Evolutionary conservation across 2,329 filamentous ascomycete genomes (phyloP).

Genomic region (Pseudovirgaria hyperparasitica): DNA sequence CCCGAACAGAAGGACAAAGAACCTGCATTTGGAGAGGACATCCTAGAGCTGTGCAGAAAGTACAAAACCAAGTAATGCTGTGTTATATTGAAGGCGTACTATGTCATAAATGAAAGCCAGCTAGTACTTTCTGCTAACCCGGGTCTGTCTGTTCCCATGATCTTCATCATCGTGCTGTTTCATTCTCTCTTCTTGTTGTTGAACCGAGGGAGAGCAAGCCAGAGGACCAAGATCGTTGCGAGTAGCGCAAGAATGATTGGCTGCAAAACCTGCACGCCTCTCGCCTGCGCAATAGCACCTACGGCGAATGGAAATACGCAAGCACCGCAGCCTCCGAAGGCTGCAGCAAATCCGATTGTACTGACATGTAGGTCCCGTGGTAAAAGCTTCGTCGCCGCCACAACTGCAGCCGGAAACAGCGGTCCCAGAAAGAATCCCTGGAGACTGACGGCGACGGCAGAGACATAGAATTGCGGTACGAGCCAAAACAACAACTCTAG

Average conservation of each 20-base stretch:
- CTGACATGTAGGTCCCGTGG: constrained; percentile 62
- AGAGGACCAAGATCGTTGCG: constrained; percentile 37
- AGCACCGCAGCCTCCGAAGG: constrained; percentile 62
- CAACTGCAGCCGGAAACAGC: constrained; percentile 62
- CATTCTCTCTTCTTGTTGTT: constrained; percentile 26
- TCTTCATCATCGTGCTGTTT: background rate
- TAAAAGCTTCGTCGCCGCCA: constrained; percentile 61
- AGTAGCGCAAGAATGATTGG: constrained; percentile 45
- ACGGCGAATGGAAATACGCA: constrained; percentile 53
- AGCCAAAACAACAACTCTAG: constrained; percentile 71
- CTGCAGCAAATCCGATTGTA: constrained; percentile 70
- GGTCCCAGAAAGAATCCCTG: constrained; percentile 73
- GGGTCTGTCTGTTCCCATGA: too few species aligned
- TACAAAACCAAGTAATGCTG: too few species aligned
- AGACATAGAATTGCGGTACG: constrained; percentile 62
- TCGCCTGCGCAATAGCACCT: constrained; percentile 52
- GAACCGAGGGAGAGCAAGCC: constrained; percentile 37
- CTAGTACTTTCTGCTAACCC: too few species aligned
- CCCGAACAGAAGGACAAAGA: constrained; percentile 7
- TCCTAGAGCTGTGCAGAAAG: constrained; percentile 6
- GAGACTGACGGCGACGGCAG: constrained; percentile 56
- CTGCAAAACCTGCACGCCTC: constrained; percentile 47
- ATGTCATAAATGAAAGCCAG: too few species aligned
- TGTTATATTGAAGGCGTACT: too few species aligned
- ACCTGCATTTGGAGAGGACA: constrained; percentile 9